phyloP scores from a whole-genome alignment of 768 basidiomycete genomes.

The Macrolepiota fuliginosa region DNA sequence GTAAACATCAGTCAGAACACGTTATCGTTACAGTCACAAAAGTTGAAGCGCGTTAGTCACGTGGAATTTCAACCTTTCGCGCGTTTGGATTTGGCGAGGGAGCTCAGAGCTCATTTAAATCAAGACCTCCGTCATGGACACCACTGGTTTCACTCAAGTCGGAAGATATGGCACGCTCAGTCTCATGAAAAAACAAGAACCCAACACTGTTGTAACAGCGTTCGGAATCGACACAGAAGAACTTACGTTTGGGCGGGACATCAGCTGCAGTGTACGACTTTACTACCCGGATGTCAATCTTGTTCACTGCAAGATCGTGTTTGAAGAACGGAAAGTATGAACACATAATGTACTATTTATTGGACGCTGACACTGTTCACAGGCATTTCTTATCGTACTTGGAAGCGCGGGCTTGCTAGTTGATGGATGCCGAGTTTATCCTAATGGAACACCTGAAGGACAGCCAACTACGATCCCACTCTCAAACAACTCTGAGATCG shows the following conservation, averaged over 20 bases:
- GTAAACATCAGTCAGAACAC: not conserved
- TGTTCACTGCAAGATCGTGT: constrained; percentile 66
- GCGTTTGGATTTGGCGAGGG: not conserved
- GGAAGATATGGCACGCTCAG: constrained; percentile 66
- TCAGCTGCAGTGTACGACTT: constrained; percentile 60
- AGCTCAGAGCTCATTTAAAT: constrained; percentile 2
- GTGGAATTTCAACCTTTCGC: not conserved
- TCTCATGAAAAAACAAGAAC: constrained; percentile 52
- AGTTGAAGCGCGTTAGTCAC: constrained; percentile 13
- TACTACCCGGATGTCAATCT: constrained; percentile 65
- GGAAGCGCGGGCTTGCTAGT: constrained; percentile 56
- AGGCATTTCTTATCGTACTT: constrained; percentile 70
- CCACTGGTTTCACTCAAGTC: constrained; percentile 45
- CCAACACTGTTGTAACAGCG: constrained; percentile 49
- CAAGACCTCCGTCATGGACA: constrained; percentile 31
- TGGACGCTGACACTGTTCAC: not conserved
- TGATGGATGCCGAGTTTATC: constrained; percentile 63
- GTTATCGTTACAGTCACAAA: not conserved
- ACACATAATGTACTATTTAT: not conserved
- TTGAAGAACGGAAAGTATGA: constrained; percentile 62
- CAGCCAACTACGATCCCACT: constrained; percentile 59
- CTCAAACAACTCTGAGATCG: constrained; percentile 61
- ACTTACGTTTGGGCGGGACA: constrained; percentile 68
- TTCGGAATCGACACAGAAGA: constrained; percentile 71
- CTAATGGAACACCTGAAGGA: constrained; percentile 27